Base-by-base conservation (phyloP, 1,284 basidiomycete species). In the Bjerkandera adusta region DNA sequence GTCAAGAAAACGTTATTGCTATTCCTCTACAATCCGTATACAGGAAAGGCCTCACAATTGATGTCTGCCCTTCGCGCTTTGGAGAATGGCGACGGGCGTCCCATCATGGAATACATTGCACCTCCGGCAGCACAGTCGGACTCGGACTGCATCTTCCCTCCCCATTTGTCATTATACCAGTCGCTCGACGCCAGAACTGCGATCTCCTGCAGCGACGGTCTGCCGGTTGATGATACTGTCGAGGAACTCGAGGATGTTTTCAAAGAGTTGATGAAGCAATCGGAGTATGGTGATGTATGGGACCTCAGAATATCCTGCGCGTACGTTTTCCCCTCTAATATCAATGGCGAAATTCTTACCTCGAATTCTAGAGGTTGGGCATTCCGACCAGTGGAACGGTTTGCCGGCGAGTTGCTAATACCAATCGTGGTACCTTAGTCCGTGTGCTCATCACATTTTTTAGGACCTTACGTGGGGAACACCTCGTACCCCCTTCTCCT, bases 401-500 rank as follows among this genome's bases (percentile, higher is more conserved):
- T 50, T 24, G 32, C 22, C 15, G 55, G 55, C 48, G 24, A 21
- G 10, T 35, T 10, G 8, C 34, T 35, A 16, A 35, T 7, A 8
- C 15, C 15, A 12, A 35, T 10, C 10, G 7, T 35, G 34, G 18
- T 12, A 1, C 29, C 18, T 35, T n/a, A n/a, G n/a, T n/a, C n/a
- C n/a, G n/a, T n/a, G n/a, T n/a, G n/a, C n/a, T n/a, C n/a, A n/a
- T 33, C 13, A 18, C 13, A 12, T 30, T 13, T n/a, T 44, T 29
- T 24, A 43, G 54, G 52, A 15, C 48, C 52, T 3, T 56, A 46
- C 32, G 45, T 37, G 3, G 52, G 45, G 0, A 50, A 56, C 27
- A 56, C 55, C 4, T 48, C 47, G 18, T 43, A 32, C 45, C 55
- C 55, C 2, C 7, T 56, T 12, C 40, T 56, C 7, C 24, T 56